Evolutionary conservation across 805 yeast species (phyloP), one percentile per base, ranked within the genome.

Genomic region (Zygoascus ofunaensis): DNA sequence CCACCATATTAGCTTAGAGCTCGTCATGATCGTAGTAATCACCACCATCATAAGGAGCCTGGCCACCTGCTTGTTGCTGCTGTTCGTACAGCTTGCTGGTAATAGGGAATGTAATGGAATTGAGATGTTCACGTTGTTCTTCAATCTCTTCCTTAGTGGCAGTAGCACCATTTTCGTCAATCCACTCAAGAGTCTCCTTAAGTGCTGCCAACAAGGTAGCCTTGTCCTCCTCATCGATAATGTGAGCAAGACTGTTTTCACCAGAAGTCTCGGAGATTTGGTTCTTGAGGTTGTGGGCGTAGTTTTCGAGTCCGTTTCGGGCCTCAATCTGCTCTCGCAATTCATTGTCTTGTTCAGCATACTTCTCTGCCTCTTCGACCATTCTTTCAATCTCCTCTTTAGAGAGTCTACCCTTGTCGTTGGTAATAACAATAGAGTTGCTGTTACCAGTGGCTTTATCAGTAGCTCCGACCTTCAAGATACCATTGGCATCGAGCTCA

Each of bases 331-430:
- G 85, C 49, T 77, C 77, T 62, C 89, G 83, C 49, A 86, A 74
- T 57, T 76, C 80, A 55, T 80, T 81, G 69, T 90, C 97, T 68
- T 87, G 94, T 58, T 84, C 87, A 54, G 94, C 95, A 60, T 71
- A 90, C 71, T 84, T 82, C 69, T 87, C 97, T 57, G 97, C 97
- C 63, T 90, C 97, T 62, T 80, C 92, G 52, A 90, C 95, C 96
- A 90, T 90, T 71, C 90, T 86, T 59, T 90, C 97, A 59, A 90
- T 89, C 52, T 87, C 95, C 51, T 89, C 96, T 72, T 86, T 82
- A 21, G 90, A 75, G 61, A 87, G 76, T 74, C 97, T 84, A 60
- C 95, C 95, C 73, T 86, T 86, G 68, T 87, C 96, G 60, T 87
- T 87, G 58, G 87, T 83, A 63, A 87, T 87, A 45, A 95, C 86